phyloP scores from a whole-genome alignment of 257 asterid genomes.

The Solanum pinnatisectum region DNA sequence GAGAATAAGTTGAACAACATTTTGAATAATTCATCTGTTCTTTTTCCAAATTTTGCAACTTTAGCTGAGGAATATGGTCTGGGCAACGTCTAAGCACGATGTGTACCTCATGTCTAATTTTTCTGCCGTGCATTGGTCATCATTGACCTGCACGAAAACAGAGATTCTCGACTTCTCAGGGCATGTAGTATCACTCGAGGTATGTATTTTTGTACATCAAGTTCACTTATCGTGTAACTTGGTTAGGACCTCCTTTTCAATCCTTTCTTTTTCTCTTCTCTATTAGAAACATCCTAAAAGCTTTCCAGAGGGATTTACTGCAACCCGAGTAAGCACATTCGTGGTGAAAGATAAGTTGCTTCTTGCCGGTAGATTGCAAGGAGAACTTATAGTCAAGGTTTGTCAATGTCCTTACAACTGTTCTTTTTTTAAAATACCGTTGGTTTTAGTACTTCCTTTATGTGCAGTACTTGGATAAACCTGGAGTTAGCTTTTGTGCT shows the following conservation, averaged over 20 bases:
- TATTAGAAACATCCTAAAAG: conserved; percentile 87
- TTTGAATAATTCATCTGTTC: neutral
- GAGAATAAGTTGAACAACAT: neutral
- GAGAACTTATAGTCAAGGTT: conserved; percentile 88
- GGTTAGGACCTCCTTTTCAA: neutral
- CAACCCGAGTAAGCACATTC: conserved; percentile 81
- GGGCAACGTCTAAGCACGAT: conserved; percentile 83
- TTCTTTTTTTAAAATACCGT: conserved; percentile 16
- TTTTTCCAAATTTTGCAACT: neutral
- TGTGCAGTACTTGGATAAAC: conserved; percentile 70
- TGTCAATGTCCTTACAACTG: conserved; percentile 21
- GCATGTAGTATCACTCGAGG: conserved; percentile 81
- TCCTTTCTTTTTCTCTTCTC: neutral
- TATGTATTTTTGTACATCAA: conserved; percentile 11
- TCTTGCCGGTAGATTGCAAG: conserved; percentile 74
- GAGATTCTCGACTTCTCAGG: conserved; percentile 86
- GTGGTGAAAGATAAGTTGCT: conserved; percentile 46
- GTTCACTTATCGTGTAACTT: neutral
- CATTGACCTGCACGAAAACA: conserved; percentile 46
- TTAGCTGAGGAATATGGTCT: conserved; percentile 83
- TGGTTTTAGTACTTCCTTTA: conserved; percentile 5
- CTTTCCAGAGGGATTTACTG: conserved; percentile 53
- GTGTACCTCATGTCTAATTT: conserved; percentile 77
- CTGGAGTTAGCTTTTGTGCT: conserved; percentile 67
- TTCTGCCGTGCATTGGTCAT: conserved; percentile 83